Conservation (phyloP, 108 stramenopile species). For the Craspedostauros australis region DNA sequence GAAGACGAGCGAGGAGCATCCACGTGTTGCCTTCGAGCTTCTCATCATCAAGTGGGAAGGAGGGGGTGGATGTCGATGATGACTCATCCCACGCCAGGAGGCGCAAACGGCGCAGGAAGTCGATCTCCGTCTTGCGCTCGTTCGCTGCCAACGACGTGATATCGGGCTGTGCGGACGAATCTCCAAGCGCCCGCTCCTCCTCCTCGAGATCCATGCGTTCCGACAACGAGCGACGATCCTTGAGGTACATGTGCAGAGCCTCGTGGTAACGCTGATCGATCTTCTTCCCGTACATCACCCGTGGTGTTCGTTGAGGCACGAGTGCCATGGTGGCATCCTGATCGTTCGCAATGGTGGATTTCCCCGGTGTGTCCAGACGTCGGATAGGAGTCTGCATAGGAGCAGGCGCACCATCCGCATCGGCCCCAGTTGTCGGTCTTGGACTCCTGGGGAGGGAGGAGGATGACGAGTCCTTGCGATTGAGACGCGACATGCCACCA, state of each 20-base stretch:
- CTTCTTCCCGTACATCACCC: too few species aligned
- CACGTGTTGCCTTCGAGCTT: constrained; percentile 57
- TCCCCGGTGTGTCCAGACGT: background rate
- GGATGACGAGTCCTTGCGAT: background rate
- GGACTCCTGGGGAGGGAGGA: background rate
- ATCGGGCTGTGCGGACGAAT: too few species aligned
- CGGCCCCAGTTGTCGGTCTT: constrained; percentile 1
- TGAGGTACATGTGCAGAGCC: constrained; percentile 34
- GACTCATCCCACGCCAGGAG: constrained; percentile 9
- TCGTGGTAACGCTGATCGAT: constrained; percentile 59
- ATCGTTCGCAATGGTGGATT: too few species aligned
- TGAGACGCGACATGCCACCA: too few species aligned
- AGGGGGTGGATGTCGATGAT: background rate
- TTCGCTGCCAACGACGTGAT: constrained; percentile 18
- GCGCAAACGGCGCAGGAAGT: constrained; percentile 24
- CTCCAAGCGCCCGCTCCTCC: constrained; percentile 11
- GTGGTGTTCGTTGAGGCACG: too few species aligned
- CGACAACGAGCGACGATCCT: constrained; percentile 22
- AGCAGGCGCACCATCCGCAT: background rate
- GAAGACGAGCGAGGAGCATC: constrained; percentile 43
- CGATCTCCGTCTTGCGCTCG: constrained; percentile 38
- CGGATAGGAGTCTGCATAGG: background rate
- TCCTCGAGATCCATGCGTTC: constrained; percentile 30
- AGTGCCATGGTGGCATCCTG: too few species aligned
- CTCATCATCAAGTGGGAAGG: too few species aligned